phyloP scores from a whole-genome alignment of 176 grass and related monocot species.

The Elaeis guineensis region DNA sequence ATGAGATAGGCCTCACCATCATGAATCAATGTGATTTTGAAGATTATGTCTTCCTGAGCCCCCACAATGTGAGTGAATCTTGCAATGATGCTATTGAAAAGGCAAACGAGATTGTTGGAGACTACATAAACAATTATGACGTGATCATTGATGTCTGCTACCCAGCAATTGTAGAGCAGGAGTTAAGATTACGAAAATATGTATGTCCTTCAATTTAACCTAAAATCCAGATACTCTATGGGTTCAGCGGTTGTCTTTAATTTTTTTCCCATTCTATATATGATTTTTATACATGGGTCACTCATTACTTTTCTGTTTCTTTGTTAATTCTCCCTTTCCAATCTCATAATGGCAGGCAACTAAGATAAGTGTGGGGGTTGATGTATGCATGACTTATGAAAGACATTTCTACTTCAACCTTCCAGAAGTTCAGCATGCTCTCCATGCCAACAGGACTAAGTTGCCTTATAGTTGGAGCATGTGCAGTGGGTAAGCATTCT shows the following conservation, averaged over 20 bases:
- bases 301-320: background rate
- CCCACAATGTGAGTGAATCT: conserved; percentile 65
- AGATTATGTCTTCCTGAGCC: conserved; percentile 59
- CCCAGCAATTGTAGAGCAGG: conserved; percentile 83
- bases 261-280: background rate
- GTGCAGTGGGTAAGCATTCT: conserved; percentile 79
- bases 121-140: conserved; percentile 84
- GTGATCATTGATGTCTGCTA: conserved; percentile 96
- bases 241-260: background rate
- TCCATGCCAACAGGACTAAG: conserved; percentile 87
- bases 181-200: conserved; percentile 81
- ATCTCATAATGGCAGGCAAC: conserved; percentile 30
- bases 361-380: conserved; percentile 71
- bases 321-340: background rate
- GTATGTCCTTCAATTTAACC: conserved; percentile 30
- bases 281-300: background rate
- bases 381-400: conserved; percentile 90
- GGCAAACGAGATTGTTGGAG: conserved; percentile 59
- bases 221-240: background rate
- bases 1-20: conserved; percentile 77
- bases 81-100: conserved; percentile 69
- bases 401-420: conserved; percentile 89
- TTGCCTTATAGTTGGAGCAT: conserved; percentile 82
- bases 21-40: conserved; percentile 78
- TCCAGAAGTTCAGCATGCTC: conserved; percentile 82